phyloP scores from a whole-genome alignment of 208 protist genomes.

The Naegleria gruberi region DNA sequence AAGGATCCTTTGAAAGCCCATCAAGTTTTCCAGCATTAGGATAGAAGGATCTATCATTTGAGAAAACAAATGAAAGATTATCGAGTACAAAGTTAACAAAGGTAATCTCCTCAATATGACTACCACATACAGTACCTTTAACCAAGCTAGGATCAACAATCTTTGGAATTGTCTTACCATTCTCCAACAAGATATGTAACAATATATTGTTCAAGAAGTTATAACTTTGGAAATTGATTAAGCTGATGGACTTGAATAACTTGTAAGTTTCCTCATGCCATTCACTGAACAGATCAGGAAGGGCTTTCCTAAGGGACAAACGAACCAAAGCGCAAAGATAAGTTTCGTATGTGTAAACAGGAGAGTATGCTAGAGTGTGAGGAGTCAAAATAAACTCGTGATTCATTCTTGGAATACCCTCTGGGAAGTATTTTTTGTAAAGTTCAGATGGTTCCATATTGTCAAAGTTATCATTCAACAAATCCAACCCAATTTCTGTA shows the following conservation, averaged over 20 bases:
- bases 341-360: neutral
- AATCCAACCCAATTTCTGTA: no score
- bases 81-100: neutral
- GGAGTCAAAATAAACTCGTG: no score
- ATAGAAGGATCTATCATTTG: neutral
- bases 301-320: neutral
- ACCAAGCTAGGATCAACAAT: neutral
- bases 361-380: neutral
- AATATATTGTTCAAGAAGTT: neutral
- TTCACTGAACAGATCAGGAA: neutral
- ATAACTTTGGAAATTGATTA: neutral
- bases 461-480: no score
- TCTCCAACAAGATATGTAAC: neutral
- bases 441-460: no score
- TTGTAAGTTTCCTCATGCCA: neutral
- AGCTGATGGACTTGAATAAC: neutral
- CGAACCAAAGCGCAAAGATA: neutral
- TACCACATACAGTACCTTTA: neutral
- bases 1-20: neutral
- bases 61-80: neutral
- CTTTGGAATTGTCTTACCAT: neutral
- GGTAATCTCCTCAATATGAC: neutral
- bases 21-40: neutral
- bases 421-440: no score
- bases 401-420: no score